Evolutionary conservation across 2,329 filamentous ascomycete species (phyloP).

Genomic region (Chalaropsis ovoidea): DNA sequence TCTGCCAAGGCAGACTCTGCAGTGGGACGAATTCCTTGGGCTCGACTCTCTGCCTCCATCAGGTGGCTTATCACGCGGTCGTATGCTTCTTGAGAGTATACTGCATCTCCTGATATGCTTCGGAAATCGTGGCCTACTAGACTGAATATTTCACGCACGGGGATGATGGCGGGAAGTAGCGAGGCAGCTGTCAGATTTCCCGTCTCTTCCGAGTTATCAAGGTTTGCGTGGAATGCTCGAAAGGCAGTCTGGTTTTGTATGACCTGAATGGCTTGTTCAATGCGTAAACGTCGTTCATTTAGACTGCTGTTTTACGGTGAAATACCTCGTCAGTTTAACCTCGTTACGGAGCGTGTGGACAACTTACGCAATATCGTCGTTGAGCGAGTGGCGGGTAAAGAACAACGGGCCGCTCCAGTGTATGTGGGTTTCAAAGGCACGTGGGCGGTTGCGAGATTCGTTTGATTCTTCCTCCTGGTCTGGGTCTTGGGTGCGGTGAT

Average conservation of each 20-base stretch:
- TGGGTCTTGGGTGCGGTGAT: background rate
- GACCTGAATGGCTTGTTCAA: background rate
- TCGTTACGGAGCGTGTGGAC: background rate
- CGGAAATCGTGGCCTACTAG: background rate
- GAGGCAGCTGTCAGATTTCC: background rate
- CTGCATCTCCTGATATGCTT: conserved; percentile 57
- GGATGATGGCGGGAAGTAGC: background rate
- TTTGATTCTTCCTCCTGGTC: background rate
- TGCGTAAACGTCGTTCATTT: background rate
- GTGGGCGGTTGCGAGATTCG: background rate
- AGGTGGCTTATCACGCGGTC: conserved; percentile 79
- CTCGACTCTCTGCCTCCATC: conserved; percentile 71
- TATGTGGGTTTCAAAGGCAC: background rate
- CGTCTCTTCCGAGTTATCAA: conserved; percentile 1
- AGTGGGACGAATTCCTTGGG: conserved; percentile 73
- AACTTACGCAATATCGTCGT: background rate
- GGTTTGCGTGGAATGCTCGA: background rate
- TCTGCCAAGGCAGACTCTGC: conserved; percentile 61
- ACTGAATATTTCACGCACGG: background rate
- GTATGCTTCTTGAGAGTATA: conserved; percentile 81
- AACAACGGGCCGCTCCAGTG: background rate
- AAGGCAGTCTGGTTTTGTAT: background rate
- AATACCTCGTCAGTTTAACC: conserved; percentile 1
- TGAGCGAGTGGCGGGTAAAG: background rate
- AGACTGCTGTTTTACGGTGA: background rate